Evolutionary conservation across 768 basidiomycete genomes (phyloP), one percentile per base, ranked within the genome.

Genomic region (Russula emetica): DNA sequence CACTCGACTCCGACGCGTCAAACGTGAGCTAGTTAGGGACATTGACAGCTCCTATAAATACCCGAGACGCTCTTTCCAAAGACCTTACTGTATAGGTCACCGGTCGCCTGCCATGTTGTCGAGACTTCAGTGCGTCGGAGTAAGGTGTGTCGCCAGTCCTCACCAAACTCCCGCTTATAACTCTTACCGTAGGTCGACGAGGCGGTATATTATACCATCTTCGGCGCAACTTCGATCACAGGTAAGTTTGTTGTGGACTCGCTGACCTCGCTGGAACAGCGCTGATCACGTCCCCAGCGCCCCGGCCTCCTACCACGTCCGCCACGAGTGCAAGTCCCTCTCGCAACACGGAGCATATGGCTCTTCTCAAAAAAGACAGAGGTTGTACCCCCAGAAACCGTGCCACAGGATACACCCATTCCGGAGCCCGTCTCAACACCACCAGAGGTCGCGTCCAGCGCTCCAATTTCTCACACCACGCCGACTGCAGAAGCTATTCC

Each of bases 341-440:
- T 52, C 18, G 50, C 47, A 28, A 38, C 59, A 32, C 59, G 64
- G 26, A 57, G 55, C 59, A 60, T 65, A 51, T 65, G 54, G 54
- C 30, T 57, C 54, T 65, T 65, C 55, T 65, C 64, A 11, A 65
- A 57, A 49, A 56, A 52, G 20, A 7, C 49, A 40, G 64, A 65
- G 5, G 55, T 42, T 5, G 5, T 40, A 26, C 38, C 60, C 55
- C 11, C 64, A 6, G 16, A 26, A 18, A n/a, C 59, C 24, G 22
- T 42, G 26, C 32, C 53, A 40, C 22, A 11, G n/a, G 52, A 54
- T 5, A 22, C 57, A 6, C n/a, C 36, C 14, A 2, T 22, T 18
- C 11, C 64, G 26, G 49, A 60, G n/a, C 32, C 42, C 13, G 55
- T 47, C 49, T 13, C n/a, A 7, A 30, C 30, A 1, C 38, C 58